phyloP scores from a whole-genome alignment of 2,329 filamentous ascomycete species.

The Cordyceps fumosorosea region DNA sequence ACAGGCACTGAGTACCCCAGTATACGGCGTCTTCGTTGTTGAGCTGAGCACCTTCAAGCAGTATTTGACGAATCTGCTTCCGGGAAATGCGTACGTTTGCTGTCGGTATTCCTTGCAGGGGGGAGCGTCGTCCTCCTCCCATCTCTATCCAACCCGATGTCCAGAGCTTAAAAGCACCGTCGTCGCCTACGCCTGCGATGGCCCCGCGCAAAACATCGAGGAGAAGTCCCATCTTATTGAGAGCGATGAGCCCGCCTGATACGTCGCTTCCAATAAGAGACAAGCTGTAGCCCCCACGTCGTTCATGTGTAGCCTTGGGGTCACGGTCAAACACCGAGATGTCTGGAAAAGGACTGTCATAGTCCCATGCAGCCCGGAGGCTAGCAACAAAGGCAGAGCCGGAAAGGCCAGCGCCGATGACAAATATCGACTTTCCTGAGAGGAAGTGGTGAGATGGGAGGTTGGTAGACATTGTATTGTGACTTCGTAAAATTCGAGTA shows the following conservation, averaged over 20 bases:
- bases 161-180: constrained; percentile 35
- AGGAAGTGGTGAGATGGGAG: constrained; percentile 22
- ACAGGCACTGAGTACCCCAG: constrained; percentile 23
- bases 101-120: constrained; percentile 28
- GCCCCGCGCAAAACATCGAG: constrained; percentile 25
- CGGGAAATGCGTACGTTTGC: constrained; percentile 31
- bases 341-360: constrained; percentile 23
- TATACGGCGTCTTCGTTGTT: constrained; percentile 17
- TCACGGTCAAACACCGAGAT: constrained; percentile 38
- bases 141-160: constrained; percentile 29
- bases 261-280: constrained; percentile 30
- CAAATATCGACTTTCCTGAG: constrained; percentile 34
- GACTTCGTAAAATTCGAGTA: not conserved
- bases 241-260: constrained; percentile 29
- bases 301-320: constrained; percentile 20
- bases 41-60: constrained; percentile 23
- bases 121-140: constrained; percentile 25
- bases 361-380: constrained; percentile 33
- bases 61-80: constrained; percentile 27
- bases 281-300: constrained; percentile 33
- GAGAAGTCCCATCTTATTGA: constrained; percentile 33
- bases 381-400: constrained; percentile 36
- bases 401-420: constrained; percentile 38
- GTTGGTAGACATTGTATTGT: not conserved
- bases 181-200: constrained; percentile 24